Evolutionary conservation across 495 filamentous ascomycete species (phyloP), one percentile per base, ranked within the genome.

Genomic region (Diplogelasinospora grovesii): DNA sequence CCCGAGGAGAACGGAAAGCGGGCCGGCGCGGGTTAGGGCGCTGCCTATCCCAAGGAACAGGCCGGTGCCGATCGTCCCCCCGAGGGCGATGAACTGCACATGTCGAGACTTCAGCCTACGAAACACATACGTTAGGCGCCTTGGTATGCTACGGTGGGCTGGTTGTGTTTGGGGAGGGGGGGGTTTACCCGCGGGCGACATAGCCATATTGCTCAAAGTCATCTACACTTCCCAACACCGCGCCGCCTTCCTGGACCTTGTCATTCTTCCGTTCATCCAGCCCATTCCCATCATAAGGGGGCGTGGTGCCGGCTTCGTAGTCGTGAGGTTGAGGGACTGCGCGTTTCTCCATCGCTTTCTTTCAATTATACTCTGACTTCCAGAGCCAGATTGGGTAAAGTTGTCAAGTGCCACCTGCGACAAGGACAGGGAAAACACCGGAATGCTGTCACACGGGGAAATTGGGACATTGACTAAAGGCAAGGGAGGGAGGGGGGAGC

Each of bases 41-140:
- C 67, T 66, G 10, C 79, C 79, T 1, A 68, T 71, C 26, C 78
- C 77, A 21, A 83, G 63, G 56, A 82, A 82, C 29, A 84, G 59
- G 31, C 78, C 80, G 5, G 79, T 83, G 8, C 77, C 76, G 39
- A 80, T 81, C 6, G 76, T 77, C 20, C 77, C 77, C 8, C 74
- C 75, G 37, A 80, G 73, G 6, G 77, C 75, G 27, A 80, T 79
- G 71, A 80, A 75, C 52, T 78, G 74, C 16, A 77, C 68, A 48
- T 80, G 75, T 4, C 76, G 65, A 4, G 69, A 48, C 45, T 51
- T 51, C 10, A 51, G 57, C 7, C 43, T 46, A 21, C 4, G 7
- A 11, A 11, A n/a, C n/a, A n/a, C n/a, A n/a, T n/a, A n/a, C n/a
- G n/a, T n/a, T n/a, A n/a, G n/a, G n/a, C n/a, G 20, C 19, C 23